Conservation (phyloP, 306 rosid species). For the Boehmeria nivea region DNA sequence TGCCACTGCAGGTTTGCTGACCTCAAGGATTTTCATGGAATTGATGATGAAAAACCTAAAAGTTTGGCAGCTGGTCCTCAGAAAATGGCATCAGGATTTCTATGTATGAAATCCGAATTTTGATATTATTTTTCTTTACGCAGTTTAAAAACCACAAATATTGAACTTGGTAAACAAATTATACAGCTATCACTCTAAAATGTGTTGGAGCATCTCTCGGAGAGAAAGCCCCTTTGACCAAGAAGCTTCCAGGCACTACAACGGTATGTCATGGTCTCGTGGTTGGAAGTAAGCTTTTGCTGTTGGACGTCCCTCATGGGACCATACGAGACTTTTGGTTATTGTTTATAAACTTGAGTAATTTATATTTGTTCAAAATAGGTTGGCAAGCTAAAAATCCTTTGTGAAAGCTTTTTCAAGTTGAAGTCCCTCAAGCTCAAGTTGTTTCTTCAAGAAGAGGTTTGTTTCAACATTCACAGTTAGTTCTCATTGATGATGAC, state of each 20-base stretch:
- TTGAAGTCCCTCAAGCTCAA: slow-evolving; percentile 65
- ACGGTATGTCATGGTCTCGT: slow-evolving; percentile 40
- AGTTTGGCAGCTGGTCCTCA: slow-evolving; percentile 58
- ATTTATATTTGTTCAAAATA: slow-evolving; percentile 23
- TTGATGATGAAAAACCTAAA: slow-evolving; percentile 62
- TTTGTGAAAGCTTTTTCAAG: slow-evolving; percentile 90
- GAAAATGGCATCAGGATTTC: slow-evolving; percentile 70
- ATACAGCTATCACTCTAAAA: slow-evolving; percentile 79
- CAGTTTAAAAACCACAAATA: slow-evolving; percentile 5
- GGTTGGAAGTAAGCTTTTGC: too few relatives aligned
- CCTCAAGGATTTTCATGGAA: slow-evolving; percentile 71
- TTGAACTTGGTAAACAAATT: slow-evolving; percentile 22
- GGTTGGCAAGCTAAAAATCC: slow-evolving; percentile 89
- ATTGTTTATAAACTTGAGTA: not conserved
- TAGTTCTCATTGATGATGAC: not conserved
- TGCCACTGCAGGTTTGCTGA: slow-evolving; percentile 56
- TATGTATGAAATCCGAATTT: slow-evolving; percentile 41
- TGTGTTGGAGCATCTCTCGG: slow-evolving; percentile 94
- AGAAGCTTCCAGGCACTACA: slow-evolving; percentile 80
- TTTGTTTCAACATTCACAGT: slow-evolving; percentile 27
- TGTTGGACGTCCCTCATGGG: too few relatives aligned
- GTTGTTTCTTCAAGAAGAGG: slow-evolving; percentile 87
- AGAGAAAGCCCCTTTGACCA: slow-evolving; percentile 69
- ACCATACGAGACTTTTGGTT: too few relatives aligned
- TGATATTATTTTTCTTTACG: slow-evolving; percentile 1